phyloP scores from a whole-genome alignment of 139 green algal genomes.

The Chlamydomonas sp. region DNA sequence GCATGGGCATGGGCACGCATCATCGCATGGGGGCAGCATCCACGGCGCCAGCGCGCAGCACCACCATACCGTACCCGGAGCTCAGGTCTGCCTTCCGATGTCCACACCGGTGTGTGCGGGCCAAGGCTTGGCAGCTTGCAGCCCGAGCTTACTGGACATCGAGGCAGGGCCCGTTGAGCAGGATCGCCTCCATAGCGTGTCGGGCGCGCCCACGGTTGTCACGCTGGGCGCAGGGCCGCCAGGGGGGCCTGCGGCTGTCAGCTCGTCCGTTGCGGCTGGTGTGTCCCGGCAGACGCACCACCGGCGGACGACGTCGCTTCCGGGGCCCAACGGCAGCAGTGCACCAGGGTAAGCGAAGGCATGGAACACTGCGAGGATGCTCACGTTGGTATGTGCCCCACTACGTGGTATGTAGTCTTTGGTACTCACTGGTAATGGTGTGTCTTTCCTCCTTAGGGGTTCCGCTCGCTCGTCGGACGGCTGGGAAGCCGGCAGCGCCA shows the following conservation, averaged over 20 bases:
- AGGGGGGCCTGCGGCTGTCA: background rate
- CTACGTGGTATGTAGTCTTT: too few species aligned
- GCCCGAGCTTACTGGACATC: background rate
- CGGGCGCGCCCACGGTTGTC: background rate
- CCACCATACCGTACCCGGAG: too few species aligned
- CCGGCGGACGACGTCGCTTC: slow-evolving; percentile 25
- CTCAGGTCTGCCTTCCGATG: too few species aligned
- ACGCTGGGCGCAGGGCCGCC: background rate
- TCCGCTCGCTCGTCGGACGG: slow-evolving; percentile 9
- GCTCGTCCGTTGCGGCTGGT: background rate
- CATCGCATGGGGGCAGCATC: too few species aligned
- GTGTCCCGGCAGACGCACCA: slow-evolving; percentile 3
- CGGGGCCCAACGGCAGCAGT: background rate
- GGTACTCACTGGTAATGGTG: background rate
- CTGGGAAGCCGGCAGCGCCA: background rate
- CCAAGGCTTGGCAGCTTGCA: background rate
- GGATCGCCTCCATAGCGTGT: background rate
- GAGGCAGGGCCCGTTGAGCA: background rate
- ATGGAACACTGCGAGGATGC: too few species aligned
- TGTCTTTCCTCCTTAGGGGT: background rate
- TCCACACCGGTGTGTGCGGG: background rate
- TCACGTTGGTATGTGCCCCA: too few species aligned
- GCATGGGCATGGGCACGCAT: too few species aligned
- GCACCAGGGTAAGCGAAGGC: too few species aligned
- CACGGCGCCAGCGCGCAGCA: too few species aligned